These are phyloP conservation scores for Petasospora fabianii DNA, from an alignment of 1,139 yeast genomes.

Conservation along the genomic window DNA sequence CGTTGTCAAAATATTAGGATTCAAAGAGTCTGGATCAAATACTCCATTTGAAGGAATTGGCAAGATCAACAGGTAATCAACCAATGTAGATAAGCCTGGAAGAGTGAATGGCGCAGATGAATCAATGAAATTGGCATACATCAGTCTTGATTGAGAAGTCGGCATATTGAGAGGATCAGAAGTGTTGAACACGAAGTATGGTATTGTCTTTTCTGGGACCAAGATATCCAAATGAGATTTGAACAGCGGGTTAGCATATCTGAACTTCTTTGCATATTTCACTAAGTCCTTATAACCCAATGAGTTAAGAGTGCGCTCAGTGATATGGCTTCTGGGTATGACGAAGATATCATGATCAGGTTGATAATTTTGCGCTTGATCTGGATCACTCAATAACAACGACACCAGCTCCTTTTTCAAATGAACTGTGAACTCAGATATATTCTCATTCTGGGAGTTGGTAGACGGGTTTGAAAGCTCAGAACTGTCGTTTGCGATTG, in stretches of 20 bases:
- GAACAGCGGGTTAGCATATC: conserved; percentile 13
- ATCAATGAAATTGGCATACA: conserved; percentile 29
- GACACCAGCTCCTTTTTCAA: conserved; percentile 7
- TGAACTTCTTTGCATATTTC: conserved; percentile 18
- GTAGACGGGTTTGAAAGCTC: conserved; percentile 2
- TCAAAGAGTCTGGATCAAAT: conserved; percentile 13
- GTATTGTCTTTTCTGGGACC: conserved; percentile 34
- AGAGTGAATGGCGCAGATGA: conserved; percentile 36
- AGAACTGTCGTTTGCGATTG: conserved; percentile 1
- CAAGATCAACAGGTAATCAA: conserved; percentile 35
- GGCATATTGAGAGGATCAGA: conserved; percentile 25
- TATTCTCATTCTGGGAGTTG: background rate
- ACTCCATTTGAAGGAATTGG: conserved; percentile 26
- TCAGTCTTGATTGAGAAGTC: conserved; percentile 15
- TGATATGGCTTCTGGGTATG: conserved; percentile 19
- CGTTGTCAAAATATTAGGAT: conserved; percentile 24
- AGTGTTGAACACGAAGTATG: conserved; percentile 37
- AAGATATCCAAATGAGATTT: conserved; percentile 20
- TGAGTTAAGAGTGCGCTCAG: conserved; percentile 16
- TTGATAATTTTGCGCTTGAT: background rate
- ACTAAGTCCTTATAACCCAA: conserved; percentile 21
- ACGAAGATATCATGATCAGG: conserved; percentile 16
- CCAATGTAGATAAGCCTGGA: conserved; percentile 33
- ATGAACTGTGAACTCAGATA: conserved; percentile 5
- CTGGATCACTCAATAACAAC: conserved; percentile 1